These are phyloP conservation scores for Pseudotulostoma volvatum DNA, from an alignment of 495 filamentous ascomycete genomes.

Conservation along the genomic window DNA sequence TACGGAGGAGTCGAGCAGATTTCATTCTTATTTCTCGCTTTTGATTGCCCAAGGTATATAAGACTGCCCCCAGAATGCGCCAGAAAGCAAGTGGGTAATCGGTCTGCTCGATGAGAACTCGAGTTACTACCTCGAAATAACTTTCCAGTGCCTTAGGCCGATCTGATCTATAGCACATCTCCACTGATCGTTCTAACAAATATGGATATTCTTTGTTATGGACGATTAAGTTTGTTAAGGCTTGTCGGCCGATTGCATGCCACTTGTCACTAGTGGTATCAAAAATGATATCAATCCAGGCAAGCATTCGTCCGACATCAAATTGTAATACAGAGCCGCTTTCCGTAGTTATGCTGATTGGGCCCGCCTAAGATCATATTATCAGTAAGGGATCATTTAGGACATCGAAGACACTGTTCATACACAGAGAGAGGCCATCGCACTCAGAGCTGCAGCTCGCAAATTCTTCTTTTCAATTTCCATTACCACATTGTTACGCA, in stretches of 20 bases:
- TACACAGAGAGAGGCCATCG: constrained; percentile 89
- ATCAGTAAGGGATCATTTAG: too few species aligned
- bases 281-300: constrained; percentile 92
- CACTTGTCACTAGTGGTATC: constrained; percentile 72
- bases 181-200: constrained; percentile 71
- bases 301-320: constrained; percentile 78
- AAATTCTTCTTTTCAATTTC: constrained; percentile 93
- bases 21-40: constrained; percentile 76
- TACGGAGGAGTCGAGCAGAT: constrained; percentile 67
- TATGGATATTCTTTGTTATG: constrained; percentile 77
- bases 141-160: constrained; percentile 74
- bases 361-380: constrained; percentile 59
- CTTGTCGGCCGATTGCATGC: constrained; percentile 79
- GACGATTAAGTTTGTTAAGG: constrained; percentile 76
- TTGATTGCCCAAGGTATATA: constrained; percentile 84
- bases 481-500: constrained; percentile 67
- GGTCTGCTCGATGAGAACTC: constrained; percentile 63
- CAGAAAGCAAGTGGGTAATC: constrained; percentile 77
- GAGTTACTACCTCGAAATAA: constrained; percentile 84
- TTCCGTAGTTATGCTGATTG: constrained; percentile 74
- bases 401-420: too few species aligned
- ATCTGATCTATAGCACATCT: constrained; percentile 65
- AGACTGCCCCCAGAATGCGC: constrained; percentile 70
- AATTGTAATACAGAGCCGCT: constrained; percentile 71
- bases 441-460: constrained; percentile 74